Base-by-base conservation (phyloP, 176 grass and related monocot genomes). In the Raddia guianensis region DNA sequence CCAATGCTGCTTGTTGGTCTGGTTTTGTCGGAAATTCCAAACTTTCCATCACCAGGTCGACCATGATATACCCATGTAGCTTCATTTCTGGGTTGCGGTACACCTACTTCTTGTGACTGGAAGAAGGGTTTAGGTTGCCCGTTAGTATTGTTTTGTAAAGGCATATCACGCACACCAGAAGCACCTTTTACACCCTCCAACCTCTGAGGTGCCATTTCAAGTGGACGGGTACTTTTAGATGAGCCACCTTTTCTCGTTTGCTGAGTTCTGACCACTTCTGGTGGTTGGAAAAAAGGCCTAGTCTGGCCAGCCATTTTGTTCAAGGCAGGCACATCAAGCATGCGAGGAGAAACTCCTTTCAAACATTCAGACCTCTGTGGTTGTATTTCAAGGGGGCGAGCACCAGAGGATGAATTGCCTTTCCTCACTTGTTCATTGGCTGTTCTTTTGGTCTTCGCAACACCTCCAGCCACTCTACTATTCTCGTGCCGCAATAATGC, bases 11-110 rank as follows among this genome's bases (percentile, higher is more conserved):
- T 87, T 2, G 44, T 71, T 55, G 76, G 78, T 82, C 85, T 89
- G 33, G 69, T 80, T 89, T 68, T 88, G 19, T 71, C 77, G 14
- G 75, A 50, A 74, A 52, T 66, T 75, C 71, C 83, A 37, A 84
- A 84, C 82, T 90, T 94, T 47, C 88, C 86, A 83, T 91, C 84
- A 82, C 76, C 76, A 63, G 82, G 81, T 79, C 72, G 72, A 50
- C 85, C 85, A 75, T 83, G 82, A 60, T 84, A 82, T 51, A 78
- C 63, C 85, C 89, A 86, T 27, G 80, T 80, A 70, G 56, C 72
- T 76, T 86, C 78, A 81, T 74, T 88, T 79, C 68, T 88, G 46
- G 83, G 85, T 37, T 83, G 89, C 80, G 80, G 79, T 68, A 71
- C 63, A 62, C 72, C 40, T 76, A 55, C 56, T 66, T 91, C 89